phyloP scores from a whole-genome alignment of 371 early-diverging fungal species.

The Mortierella sp. region DNA sequence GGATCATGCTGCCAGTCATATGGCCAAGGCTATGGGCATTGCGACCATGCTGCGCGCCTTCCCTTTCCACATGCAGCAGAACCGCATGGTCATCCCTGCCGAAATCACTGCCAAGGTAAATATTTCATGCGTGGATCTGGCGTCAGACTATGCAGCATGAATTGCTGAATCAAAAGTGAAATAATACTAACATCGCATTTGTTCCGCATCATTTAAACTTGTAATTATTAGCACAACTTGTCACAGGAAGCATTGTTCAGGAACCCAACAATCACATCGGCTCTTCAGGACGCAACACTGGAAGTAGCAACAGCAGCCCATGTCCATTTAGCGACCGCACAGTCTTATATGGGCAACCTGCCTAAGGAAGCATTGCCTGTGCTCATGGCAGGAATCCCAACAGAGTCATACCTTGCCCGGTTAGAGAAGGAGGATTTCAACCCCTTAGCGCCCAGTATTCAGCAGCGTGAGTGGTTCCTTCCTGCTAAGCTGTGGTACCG shows the following conservation, averaged over 20 bases:
- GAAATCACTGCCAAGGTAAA: conserved; percentile 85
- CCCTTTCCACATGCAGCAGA: conserved; percentile 78
- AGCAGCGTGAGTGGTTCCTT: conserved; percentile 77
- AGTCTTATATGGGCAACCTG: conserved; percentile 69
- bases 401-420: conserved; percentile 72
- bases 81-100: conserved; percentile 77
- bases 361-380: conserved; percentile 75
- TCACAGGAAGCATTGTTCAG: conserved; percentile 83
- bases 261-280: conserved; percentile 68
- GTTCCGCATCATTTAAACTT: neutral
- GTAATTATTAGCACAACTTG: conserved; percentile 67
- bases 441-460: conserved; percentile 73
- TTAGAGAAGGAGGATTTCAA: conserved; percentile 83
- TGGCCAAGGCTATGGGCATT: conserved; percentile 92
- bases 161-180: neutral
- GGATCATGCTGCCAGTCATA: conserved; percentile 92
- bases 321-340: conserved; percentile 84
- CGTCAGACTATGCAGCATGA: neutral
- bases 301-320: conserved; percentile 88
- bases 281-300: conserved; percentile 80
- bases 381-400: conserved; percentile 74
- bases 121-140: too few relatives aligned
- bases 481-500: conserved; percentile 68
- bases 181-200: neutral
- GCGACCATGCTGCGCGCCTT: conserved; percentile 79